A percentile compares a stretch with the other conserved stretches of the same genome.
Evolutionary conservation across 495 filamentous ascomycete species (phyloP).

Genomic region (Durotheca rogersii): DNA sequence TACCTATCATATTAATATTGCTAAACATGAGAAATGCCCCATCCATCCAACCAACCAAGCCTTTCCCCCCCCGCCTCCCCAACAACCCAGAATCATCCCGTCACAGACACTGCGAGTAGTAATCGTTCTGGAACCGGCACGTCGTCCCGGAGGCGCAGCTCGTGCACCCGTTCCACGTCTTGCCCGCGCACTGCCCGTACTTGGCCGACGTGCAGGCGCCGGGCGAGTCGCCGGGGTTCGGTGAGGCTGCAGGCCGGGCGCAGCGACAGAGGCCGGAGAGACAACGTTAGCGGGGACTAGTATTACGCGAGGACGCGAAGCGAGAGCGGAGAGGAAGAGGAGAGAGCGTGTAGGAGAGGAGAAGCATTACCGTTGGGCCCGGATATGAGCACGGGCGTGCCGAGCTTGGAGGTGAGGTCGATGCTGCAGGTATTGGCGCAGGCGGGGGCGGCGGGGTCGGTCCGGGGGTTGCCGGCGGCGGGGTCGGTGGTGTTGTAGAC

Average conservation of each 20-base stretch:
- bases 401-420: slow-evolving; percentile 46
- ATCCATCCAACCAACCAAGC: slow-evolving; percentile 1
- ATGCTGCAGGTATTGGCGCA: slow-evolving; percentile 52
- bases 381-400: slow-evolving; percentile 48
- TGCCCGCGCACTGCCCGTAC: slow-evolving; percentile 51
- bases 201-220: slow-evolving; percentile 32
- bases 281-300: too few species aligned
- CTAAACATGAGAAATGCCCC: neutral
- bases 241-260: slow-evolving; percentile 3
- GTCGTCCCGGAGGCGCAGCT: slow-evolving; percentile 37
- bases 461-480: slow-evolving; percentile 13
- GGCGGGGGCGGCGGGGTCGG: slow-evolving; percentile 20
- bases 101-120: slow-evolving; percentile 45
- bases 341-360: neutral
- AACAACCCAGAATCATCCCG: slow-evolving; percentile 6
- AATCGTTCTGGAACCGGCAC: slow-evolving; percentile 41
- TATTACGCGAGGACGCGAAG: neutral
- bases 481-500: slow-evolving; percentile 60
- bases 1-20: too few species aligned
- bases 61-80: neutral
- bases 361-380: slow-evolving; percentile 25
- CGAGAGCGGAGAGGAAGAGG: neutral
- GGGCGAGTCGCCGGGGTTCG: slow-evolving; percentile 7
- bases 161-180: slow-evolving; percentile 42
- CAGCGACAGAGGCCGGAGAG: too few species aligned